Conservation (phyloP, 495 filamentous ascomycete species). For the Lophiostoma macrostomum region DNA sequence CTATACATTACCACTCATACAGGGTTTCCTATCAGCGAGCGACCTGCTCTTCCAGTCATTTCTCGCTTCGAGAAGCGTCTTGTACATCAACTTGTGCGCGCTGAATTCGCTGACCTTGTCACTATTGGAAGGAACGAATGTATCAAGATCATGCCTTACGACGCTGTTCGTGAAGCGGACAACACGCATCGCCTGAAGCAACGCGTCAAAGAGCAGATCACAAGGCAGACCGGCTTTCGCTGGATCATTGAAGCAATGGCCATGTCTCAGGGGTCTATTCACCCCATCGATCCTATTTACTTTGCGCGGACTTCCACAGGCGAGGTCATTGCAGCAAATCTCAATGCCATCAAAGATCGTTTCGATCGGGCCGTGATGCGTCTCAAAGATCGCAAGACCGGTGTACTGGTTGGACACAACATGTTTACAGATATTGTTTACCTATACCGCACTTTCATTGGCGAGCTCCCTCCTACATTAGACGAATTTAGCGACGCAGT, state of each 20-base stretch:
- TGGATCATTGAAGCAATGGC: constrained; percentile 69
- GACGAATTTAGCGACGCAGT: constrained; percentile 57
- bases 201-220: constrained; percentile 45
- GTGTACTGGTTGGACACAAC: constrained; percentile 77
- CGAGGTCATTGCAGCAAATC: constrained; percentile 34
- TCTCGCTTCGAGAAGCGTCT: constrained; percentile 55
- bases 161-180: constrained; percentile 49
- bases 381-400: constrained; percentile 49
- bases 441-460: constrained; percentile 67
- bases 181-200: constrained; percentile 42
- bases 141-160: constrained; percentile 52
- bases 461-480: constrained; percentile 58
- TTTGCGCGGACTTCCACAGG: constrained; percentile 37
- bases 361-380: constrained; percentile 39
- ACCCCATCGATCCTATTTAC: constrained; percentile 46
- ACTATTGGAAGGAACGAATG: constrained; percentile 47
- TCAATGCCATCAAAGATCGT: constrained; percentile 32
- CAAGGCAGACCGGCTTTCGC: constrained; percentile 58
- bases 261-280: constrained; percentile 57
- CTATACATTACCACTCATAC: constrained; percentile 20
- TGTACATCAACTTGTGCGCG: constrained; percentile 64
- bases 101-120: constrained; percentile 58
- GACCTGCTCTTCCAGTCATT: constrained; percentile 12
- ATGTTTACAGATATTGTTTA: constrained; percentile 71
- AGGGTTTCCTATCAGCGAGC: neutral